A percentile compares a stretch with the other conserved stretches of the same genome.
Conservation (phyloP, 2,329 filamentous ascomycete genomes). For the Epichloe festucae region DNA sequence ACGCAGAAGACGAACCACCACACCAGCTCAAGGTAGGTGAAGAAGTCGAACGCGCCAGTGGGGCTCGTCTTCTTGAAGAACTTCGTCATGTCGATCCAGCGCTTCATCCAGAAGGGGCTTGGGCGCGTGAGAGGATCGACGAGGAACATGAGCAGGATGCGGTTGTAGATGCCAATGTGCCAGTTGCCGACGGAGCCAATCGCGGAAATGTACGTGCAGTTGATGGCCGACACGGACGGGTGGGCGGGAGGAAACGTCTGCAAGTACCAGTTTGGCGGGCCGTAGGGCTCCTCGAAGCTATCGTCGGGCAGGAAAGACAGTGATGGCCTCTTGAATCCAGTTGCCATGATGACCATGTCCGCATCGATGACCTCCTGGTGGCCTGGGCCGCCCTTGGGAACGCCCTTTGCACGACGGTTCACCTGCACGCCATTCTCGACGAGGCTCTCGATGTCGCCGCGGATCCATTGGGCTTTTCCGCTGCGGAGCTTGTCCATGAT, state of each 20-base stretch:
- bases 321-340: constrained; percentile 63
- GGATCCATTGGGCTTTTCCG: constrained; percentile 64
- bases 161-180: constrained; percentile 82
- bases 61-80: constrained; percentile 57
- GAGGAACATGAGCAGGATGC: constrained; percentile 77
- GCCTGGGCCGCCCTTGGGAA: constrained; percentile 65
- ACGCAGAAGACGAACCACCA: constrained; percentile 81
- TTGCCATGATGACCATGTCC: constrained; percentile 73
- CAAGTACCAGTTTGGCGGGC: constrained; percentile 76
- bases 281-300: constrained; percentile 60
- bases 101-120: constrained; percentile 60
- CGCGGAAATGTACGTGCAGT: constrained; percentile 68
- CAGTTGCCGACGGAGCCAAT: constrained; percentile 78
- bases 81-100: constrained; percentile 77
- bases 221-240: constrained; percentile 64
- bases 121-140: constrained; percentile 66
- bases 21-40: constrained; percentile 72
- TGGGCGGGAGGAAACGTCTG: constrained; percentile 72
- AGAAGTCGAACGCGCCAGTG: constrained; percentile 73
- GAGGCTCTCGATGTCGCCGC: constrained; percentile 63
- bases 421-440: constrained; percentile 52
- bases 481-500: constrained; percentile 62
- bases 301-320: constrained; percentile 62
- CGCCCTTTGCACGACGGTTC: constrained; percentile 57
- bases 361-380: constrained; percentile 51